Evolutionary conservation across 768 basidiomycete species (phyloP).

Genomic region (Hysterangium stoloniferum): DNA sequence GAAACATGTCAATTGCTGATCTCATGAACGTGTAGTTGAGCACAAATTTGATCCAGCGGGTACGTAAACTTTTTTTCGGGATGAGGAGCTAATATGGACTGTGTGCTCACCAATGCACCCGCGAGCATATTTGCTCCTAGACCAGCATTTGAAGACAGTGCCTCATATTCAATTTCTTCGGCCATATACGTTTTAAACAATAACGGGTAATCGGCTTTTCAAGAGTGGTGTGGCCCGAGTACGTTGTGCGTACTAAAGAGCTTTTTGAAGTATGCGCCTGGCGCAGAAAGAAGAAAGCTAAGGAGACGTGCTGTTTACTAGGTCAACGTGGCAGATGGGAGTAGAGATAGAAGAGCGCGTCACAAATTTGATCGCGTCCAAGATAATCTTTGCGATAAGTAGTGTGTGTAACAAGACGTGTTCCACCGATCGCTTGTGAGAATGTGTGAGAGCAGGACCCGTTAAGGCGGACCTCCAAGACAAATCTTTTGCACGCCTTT

Average conservation of each 20-base stretch:
- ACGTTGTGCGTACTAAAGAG: too few species aligned
- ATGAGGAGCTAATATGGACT: too few species aligned
- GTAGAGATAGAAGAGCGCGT: background rate
- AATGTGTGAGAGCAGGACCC: too few species aligned
- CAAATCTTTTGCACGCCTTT: background rate
- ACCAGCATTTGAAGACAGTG: slow-evolving; percentile 66
- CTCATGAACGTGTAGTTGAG: background rate
- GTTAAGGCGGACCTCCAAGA: background rate
- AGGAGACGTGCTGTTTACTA: too few species aligned
- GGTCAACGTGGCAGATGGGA: background rate
- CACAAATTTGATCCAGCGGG: too few species aligned
- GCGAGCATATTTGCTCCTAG: slow-evolving; percentile 92
- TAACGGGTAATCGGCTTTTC: too few species aligned
- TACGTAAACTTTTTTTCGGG: too few species aligned
- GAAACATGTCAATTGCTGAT: background rate
- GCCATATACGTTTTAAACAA: too few species aligned
- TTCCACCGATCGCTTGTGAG: too few species aligned
- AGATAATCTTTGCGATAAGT: background rate
- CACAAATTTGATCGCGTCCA: background rate
- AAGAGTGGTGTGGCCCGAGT: too few species aligned
- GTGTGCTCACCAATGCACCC: slow-evolving; percentile 75
- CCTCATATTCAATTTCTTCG: slow-evolving; percentile 58
- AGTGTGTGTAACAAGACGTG: background rate
- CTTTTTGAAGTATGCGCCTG: too few species aligned
- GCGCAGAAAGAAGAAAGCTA: too few species aligned